These are phyloP conservation scores for Barbatosphaeria neglecta DNA, from an alignment of 495 filamentous ascomycete genomes.

Conservation along the genomic window DNA sequence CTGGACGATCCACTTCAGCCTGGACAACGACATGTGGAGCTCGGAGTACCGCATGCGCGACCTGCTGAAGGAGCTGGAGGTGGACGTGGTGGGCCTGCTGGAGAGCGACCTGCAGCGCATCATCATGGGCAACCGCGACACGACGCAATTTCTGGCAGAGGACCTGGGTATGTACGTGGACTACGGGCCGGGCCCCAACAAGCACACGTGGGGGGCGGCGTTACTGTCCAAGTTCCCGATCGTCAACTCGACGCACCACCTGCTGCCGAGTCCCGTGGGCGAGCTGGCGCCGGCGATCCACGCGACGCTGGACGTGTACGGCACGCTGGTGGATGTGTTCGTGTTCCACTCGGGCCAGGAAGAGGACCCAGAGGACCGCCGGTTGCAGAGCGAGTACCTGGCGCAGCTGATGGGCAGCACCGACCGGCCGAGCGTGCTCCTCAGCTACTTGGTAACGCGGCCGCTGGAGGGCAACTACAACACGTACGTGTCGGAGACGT, in stretches of 20 bases:
- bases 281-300: conserved; percentile 95
- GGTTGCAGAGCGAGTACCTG: conserved; percentile 79
- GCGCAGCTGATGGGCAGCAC: conserved; percentile 78
- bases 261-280: conserved; percentile 84
- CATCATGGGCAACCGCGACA: conserved; percentile 99
- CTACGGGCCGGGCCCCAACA: conserved; percentile 94
- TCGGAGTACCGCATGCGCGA: conserved; percentile 90
- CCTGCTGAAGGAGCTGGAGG: conserved; percentile 81
- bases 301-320: conserved; percentile 88
- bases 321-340: conserved; percentile 79
- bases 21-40: conserved; percentile 99
- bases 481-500: conserved; percentile 76
- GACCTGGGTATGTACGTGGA: conserved; percentile 98
- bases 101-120: conserved; percentile 93
- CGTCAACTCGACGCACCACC: conserved; percentile 89
- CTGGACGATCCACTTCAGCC: conserved; percentile 97
- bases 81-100: conserved; percentile 89
- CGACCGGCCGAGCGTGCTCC: conserved; percentile 67
- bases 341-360: conserved; percentile 99
- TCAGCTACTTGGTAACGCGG: conserved; percentile 87
- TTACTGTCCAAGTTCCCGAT: conserved; percentile 97
- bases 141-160: conserved; percentile 89
- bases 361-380: conserved; percentile 88
- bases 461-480: conserved; percentile 94
- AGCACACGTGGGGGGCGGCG: conserved; percentile 95